Evolutionary conservation across 805 yeast genomes (phyloP), one percentile per base, ranked within the genome.

Genomic region (Candida argentea): DNA sequence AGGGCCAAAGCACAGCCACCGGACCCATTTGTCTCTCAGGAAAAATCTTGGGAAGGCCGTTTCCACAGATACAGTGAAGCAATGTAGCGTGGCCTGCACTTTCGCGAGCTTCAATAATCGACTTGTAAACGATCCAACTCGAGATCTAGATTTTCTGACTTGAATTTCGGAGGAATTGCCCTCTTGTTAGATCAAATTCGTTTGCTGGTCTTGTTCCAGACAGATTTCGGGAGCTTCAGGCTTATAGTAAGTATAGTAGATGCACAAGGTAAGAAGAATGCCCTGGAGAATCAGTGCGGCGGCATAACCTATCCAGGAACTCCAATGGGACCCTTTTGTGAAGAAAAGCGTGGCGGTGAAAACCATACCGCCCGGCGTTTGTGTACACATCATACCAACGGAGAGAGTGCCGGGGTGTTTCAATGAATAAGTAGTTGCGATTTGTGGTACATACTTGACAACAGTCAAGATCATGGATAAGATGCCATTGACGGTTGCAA

Each of bases 341-440:
- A 70, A 48, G 30, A 72, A 78, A 29, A 84, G 57, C 1, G 82
- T 72, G n/a, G 72, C 63, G 2, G 91, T 70, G 81, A 89, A 84
- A 2, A 83, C 32, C 37, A 69, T 78, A 11, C 94, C 94, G 10
- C 95, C 95, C 0, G 95, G 95, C 12, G 93, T 82, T 48, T 84
- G 95, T 37, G 85, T 67, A 24, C 75, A 55, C 89, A 84, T 80
- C 85, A 81, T 82, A 5, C 74, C 69, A 7, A 82, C 60, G 0
- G 93, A 81, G 14, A 84, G 60, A 1, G 86, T 76, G 6, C 94
- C 95, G 0, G 93, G 76, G 38, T 76, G 86, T 43, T 78, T 76
- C 34, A 84, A 61, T 1, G 36, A 44, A 42, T 62, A 78, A 0
- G 94, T 84, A 22, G 87, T 81, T 37, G 59, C 50, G 6, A 84